phyloP scores from a whole-genome alignment of 768 basidiomycete species.

The Lyophyllum shimeji region DNA sequence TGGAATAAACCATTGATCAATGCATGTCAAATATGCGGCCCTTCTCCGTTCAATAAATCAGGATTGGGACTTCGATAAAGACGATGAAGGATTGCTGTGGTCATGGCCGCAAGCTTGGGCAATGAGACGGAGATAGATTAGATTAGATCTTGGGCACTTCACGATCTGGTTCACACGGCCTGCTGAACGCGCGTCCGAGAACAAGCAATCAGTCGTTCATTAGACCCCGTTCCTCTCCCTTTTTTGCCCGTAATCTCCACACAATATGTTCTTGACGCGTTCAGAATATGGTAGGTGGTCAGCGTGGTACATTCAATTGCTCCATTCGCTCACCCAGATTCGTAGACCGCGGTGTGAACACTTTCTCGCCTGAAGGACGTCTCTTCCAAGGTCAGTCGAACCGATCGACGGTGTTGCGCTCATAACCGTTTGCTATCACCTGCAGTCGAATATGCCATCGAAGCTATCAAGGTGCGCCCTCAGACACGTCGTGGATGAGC shows the following conservation, averaged over 20 bases:
- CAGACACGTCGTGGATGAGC: neutral
- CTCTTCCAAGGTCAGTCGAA: conserved; percentile 87
- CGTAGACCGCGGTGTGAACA: conserved; percentile 95
- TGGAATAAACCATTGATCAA: neutral
- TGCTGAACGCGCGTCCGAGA: conserved; percentile 45
- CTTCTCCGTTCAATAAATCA: too few relatives aligned
- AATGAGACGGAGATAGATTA: neutral
- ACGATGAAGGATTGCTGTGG: too few relatives aligned
- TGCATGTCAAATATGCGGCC: neutral
- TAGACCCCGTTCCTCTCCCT: conserved; percentile 22
- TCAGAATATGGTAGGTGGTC: conserved; percentile 82
- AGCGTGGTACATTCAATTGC: conserved; percentile 2
- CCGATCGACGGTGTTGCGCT: too few relatives aligned
- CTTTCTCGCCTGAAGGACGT: conserved; percentile 98
- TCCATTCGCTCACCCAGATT: neutral
- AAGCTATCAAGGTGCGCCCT: conserved; percentile 88
- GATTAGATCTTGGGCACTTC: conserved; percentile 34
- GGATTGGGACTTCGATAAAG: too few relatives aligned
- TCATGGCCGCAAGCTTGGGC: neutral
- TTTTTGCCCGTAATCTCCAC: conserved; percentile 11
- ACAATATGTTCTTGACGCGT: conserved; percentile 86
- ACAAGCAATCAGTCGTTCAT: conserved; percentile 31
- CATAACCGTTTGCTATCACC: too few relatives aligned
- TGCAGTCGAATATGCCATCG: conserved; percentile 97
- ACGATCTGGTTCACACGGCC: conserved; percentile 35